Base-by-base conservation (phyloP, 2,329 filamentous ascomycete genomes). In the Hypoxylon sp. region DNA sequence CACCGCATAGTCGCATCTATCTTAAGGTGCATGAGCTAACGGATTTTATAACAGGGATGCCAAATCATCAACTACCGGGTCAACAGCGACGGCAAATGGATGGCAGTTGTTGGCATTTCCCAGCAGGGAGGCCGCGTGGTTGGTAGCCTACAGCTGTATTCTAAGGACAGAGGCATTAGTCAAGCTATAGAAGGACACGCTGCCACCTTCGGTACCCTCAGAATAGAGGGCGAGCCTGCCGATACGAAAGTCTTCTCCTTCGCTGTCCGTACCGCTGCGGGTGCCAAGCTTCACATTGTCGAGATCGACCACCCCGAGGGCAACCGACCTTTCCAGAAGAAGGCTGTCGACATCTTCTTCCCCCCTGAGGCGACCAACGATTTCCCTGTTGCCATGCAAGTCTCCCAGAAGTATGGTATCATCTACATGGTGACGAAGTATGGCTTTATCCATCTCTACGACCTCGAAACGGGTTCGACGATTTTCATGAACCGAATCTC, bases 401-500 rank as follows among this genome's bases (percentile, higher is more conserved):
- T 99, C 35, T 97, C 94, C 3, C 87, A 91, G 67, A 96, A 94
- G 75, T 99, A 99, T 74, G 93, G 92, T 67, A 86, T 99, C 69
- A 88, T 99, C 67, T 97, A 97, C 75, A 85, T 99, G 67, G 91
- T 99, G 57, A 99, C 94, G 49, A 99, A 99, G 74, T 99, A 97
- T 68, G 94, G 94, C 43, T 99, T 97, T 76, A 97, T 99, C 66
- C 94, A 99, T 75, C 83, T 99, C 16, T 97, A 99, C 75, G 95
- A 99, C 68, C 84, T 99, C 49, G 95, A 99, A 78, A 94, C 90
- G 5, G 95, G 90, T 51, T 89, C 89, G 8, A 95, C 91, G 71
- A 94, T 99, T 70, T 99, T 97, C 83, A 95, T 99, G 91, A 99
- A 99, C 81, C 89, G 95, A 65, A 99, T 99, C 67, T 99, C 94